phyloP scores from a whole-genome alignment of 345 rosid genomes.

The Populus simonii region DNA sequence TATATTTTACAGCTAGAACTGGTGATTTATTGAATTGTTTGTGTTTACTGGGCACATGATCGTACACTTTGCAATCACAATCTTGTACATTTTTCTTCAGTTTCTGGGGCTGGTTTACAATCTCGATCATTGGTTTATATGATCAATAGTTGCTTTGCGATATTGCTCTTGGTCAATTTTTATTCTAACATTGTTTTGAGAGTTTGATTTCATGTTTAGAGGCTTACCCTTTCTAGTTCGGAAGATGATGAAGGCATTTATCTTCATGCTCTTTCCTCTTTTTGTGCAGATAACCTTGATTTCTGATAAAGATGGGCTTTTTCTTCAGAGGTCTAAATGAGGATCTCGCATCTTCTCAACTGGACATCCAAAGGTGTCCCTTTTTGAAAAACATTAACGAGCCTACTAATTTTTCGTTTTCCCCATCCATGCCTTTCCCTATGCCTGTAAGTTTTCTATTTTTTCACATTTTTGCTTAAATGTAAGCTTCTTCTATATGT shows the following conservation, averaged over 20 bases:
- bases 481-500: neutral
- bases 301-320: constrained; percentile 43
- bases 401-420: constrained; percentile 84
- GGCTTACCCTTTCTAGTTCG: neutral
- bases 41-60: neutral
- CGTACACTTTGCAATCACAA: neutral
- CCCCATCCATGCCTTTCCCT: constrained; percentile 60
- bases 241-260: neutral
- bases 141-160: neutral
- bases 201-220: neutral
- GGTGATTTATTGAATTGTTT: neutral
- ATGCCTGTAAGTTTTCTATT: constrained; percentile 61
- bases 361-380: constrained; percentile 70
- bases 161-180: neutral
- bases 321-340: constrained; percentile 54
- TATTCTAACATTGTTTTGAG: neutral
- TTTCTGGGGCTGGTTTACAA: neutral
- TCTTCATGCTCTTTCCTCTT: neutral
- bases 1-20: neutral
- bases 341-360: constrained; percentile 44
- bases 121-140: neutral
- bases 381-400: constrained; percentile 95
- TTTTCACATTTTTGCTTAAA: neutral
- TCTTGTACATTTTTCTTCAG: neutral
- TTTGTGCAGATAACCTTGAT: constrained; percentile 31